phyloP scores from a whole-genome alignment of 2,329 filamentous ascomycete genomes.

The Graphiopsis chlorocephala region DNA sequence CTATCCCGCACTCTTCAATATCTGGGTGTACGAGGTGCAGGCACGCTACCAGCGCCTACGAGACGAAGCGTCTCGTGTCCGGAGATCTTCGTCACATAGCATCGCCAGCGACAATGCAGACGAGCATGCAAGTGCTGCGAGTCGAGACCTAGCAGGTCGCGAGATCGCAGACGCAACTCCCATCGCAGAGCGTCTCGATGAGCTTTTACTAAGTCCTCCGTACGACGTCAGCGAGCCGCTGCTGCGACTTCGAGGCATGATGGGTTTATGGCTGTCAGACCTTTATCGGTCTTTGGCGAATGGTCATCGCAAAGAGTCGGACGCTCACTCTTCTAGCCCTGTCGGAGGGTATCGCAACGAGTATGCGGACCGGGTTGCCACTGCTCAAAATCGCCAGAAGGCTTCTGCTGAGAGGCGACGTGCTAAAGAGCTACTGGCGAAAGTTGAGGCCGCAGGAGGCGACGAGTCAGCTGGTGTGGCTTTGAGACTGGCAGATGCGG shows the following conservation, averaged over 20 bases:
- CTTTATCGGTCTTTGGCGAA: slow-evolving; percentile 40
- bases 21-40: slow-evolving; percentile 75
- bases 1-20: slow-evolving; percentile 74
- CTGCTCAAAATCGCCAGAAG: slow-evolving; percentile 5
- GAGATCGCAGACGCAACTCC: slow-evolving; percentile 60
- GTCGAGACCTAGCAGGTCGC: slow-evolving; percentile 12
- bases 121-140: background rate
- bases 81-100: slow-evolving; percentile 23
- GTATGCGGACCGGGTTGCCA: background rate
- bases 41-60: slow-evolving; percentile 53
- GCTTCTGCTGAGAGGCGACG: background rate
- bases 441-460: background rate
- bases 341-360: background rate
- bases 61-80: background rate
- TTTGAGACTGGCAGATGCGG: background rate
- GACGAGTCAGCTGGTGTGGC: background rate
- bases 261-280: slow-evolving; percentile 73
- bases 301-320: background rate
- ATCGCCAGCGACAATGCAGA: slow-evolving; percentile 18
- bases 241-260: slow-evolving; percentile 68
- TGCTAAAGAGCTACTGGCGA: slow-evolving; percentile 1
- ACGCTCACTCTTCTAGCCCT: background rate
- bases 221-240: slow-evolving; percentile 67
- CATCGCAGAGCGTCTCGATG: slow-evolving; percentile 68
- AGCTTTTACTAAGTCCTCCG: slow-evolving; percentile 65